A percentile compares a stretch with the other conserved stretches of the same genome.
Conservation (phyloP, 768 basidiomycete genomes). For the Suillus cothurnatus region DNA sequence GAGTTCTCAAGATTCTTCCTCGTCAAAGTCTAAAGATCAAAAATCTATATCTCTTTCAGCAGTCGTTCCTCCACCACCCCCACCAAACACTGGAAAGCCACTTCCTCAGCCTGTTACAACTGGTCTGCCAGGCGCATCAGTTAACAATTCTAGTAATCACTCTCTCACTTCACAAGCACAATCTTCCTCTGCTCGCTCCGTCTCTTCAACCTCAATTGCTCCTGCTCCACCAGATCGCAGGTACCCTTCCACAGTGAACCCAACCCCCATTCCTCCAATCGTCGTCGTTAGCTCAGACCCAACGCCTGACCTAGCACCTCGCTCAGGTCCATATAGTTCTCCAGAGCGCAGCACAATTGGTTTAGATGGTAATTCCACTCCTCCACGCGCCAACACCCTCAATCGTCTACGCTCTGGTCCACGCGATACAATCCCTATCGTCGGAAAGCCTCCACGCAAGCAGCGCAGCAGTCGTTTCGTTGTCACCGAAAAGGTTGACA, state of each 20-base stretch:
- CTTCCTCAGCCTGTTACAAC: constrained; percentile 52
- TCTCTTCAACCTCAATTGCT: constrained; percentile 41
- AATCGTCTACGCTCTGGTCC: constrained; percentile 80
- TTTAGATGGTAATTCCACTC: constrained; percentile 52
- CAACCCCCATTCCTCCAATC: constrained; percentile 72
- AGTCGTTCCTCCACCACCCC: constrained; percentile 56
- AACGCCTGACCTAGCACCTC: constrained; percentile 47
- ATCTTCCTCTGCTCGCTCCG: constrained; percentile 44
- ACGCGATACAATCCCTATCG: constrained; percentile 96
- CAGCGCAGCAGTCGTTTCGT: constrained; percentile 97
- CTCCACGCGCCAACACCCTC: constrained; percentile 68
- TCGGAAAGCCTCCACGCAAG: constrained; percentile 95
- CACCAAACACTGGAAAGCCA: constrained; percentile 66
- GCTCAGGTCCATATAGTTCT: constrained; percentile 42
- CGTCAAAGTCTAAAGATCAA: constrained; percentile 69
- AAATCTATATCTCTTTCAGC: constrained; percentile 46
- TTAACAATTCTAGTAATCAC: constrained; percentile 40
- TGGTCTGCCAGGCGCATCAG: constrained; percentile 38
- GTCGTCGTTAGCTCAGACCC: constrained; percentile 84
- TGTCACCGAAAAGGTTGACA: constrained; percentile 94
- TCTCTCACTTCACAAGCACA: constrained; percentile 43
- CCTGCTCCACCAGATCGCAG: constrained; percentile 61
- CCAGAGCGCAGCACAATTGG: constrained; percentile 51
- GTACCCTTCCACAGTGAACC: constrained; percentile 40
- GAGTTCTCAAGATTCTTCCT: constrained; percentile 63